phyloP scores from a whole-genome alignment of 306 rosid species.

The Albizia julibrissin region DNA sequence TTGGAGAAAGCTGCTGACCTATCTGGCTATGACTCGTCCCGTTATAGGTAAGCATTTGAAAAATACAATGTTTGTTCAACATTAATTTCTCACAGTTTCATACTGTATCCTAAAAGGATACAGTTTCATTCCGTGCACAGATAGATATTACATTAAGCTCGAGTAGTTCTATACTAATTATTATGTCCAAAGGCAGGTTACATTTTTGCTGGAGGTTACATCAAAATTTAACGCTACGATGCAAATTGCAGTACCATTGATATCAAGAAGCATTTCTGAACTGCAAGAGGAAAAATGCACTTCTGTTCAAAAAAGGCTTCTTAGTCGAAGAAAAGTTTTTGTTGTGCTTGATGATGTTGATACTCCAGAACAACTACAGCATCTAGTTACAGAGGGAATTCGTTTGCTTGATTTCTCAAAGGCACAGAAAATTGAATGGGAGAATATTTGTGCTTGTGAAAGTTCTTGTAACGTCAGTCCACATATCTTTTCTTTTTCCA shows the following conservation, averaged over 20 bases:
- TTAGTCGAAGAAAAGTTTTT: constrained; percentile 15
- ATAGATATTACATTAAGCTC: neutral
- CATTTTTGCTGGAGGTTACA: neutral
- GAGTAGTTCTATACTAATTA: too few relatives aligned
- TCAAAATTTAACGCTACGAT: neutral
- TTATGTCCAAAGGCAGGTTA: neutral
- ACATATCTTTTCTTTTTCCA: neutral
- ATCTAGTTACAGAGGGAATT: neutral
- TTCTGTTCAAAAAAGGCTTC: neutral
- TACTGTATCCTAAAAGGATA: too few relatives aligned
- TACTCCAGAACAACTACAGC: neutral
- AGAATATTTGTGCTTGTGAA: neutral
- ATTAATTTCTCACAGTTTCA: neutral
- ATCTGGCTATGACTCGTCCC: neutral
- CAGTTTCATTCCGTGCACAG: too few relatives aligned
- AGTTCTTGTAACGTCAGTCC: constrained; percentile 14
- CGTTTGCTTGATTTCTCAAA: constrained; percentile 25
- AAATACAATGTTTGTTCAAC: neutral
- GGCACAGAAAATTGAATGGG: neutral
- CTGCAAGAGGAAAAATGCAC: neutral
- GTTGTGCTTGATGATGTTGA: constrained; percentile 32
- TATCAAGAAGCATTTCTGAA: neutral
- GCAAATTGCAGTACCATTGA: neutral
- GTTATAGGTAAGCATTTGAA: neutral
- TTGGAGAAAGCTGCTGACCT: neutral